These are phyloP conservation scores for Globisporangium acanthophoron DNA, from an alignment of 352 stramenopile species.

Conservation along the genomic window DNA sequence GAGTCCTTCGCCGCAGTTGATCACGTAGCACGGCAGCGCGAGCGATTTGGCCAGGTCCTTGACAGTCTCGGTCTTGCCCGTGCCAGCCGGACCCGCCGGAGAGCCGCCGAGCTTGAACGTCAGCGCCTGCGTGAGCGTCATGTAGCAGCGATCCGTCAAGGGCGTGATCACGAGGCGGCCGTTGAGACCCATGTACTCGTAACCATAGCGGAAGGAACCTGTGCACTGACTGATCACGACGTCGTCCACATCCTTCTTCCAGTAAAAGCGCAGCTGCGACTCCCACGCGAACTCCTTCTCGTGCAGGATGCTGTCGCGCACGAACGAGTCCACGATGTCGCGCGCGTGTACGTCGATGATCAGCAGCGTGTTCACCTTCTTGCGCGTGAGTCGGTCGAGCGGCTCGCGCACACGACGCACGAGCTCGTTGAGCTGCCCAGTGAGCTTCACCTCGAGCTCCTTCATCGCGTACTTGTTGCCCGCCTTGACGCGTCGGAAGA, in stretches of 20 bases:
- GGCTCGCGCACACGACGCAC: slow-evolving; percentile 88
- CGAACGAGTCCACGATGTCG: slow-evolving; percentile 89
- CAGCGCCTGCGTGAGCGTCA: slow-evolving; percentile 91
- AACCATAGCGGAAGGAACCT: slow-evolving; percentile 89
- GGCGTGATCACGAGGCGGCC: slow-evolving; percentile 91
- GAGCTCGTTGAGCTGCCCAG: slow-evolving; percentile 86
- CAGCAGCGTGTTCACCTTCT: slow-evolving; percentile 92
- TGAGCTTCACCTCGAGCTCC: slow-evolving; percentile 87
- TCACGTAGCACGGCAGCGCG: slow-evolving; percentile 90
- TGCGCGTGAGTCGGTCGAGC: slow-evolving; percentile 76
- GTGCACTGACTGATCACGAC: slow-evolving; percentile 91
- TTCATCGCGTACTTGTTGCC: slow-evolving; percentile 95
- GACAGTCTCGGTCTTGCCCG: slow-evolving; percentile 92
- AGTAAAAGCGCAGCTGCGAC: slow-evolving; percentile 89
- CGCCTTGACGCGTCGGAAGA: slow-evolving; percentile 84
- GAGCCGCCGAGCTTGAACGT: slow-evolving; percentile 91
- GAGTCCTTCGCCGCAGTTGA: slow-evolving; percentile 89
- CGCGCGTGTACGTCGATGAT: slow-evolving; percentile 90
- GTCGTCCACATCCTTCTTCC: slow-evolving; percentile 87
- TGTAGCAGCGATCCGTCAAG: slow-evolving; percentile 92
- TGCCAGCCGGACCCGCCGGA: slow-evolving; percentile 86
- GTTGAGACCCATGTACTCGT: slow-evolving; percentile 93
- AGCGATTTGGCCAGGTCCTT: slow-evolving; percentile 92
- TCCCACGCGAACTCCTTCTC: slow-evolving; percentile 91
- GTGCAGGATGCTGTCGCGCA: slow-evolving; percentile 86